Evolutionary conservation across 2,329 filamentous ascomycete genomes (phyloP), one percentile per base, ranked within the genome.

Genomic region (Zelopaecilomyces penicillatus): DNA sequence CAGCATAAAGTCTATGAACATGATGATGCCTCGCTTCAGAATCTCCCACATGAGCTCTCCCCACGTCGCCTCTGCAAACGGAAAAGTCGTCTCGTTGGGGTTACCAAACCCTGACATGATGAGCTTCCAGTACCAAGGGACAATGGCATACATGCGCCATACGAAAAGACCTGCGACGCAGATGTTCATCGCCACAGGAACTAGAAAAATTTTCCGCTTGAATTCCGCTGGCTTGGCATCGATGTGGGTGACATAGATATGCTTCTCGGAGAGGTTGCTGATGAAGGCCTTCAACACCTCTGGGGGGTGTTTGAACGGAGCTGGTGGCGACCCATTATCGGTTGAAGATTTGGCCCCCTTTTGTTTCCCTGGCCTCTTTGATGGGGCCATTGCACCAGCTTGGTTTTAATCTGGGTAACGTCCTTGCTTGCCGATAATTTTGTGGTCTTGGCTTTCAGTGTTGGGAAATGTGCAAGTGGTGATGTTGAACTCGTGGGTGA

Each of bases 201-300:
- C 81, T 39, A 80, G 57, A 65, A 95, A 96, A 56, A 94, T 84
- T 57, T 87, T 85, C 61, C 78, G 78, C 67, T 96, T 96, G 66
- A 90, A 80, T 29, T 74, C 71, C 19, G 67, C 65, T 0, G 82
- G 80, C 50, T 84, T 81, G 48, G 66, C 68, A 71, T 96, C 90
- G 64, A 95, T 71, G 69, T 95, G 89, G 30, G 84, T 75, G 57
- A 96, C 77, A 74, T 96, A 95, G 60, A 95, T 75, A 63, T 87
- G 80, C 45, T 76, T 67, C 45, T 76, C 71, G 47, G 80, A 75
- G 48, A 95, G 80, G 37, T 71, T 75, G 32, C 75, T 67, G 57
- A 85, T 73, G 60, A 95, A 83, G 8, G 81, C 75, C 41, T 73
- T 56, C 43, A 95, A 75, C 30, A 73, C 70, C 40, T 76, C 62